Percentiles rank a stretch among this genome's conserved stretches.
Evolutionary conservation across 2,329 filamentous ascomycete genomes (phyloP).

Genomic region (Aspergillus neoniger): DNA sequence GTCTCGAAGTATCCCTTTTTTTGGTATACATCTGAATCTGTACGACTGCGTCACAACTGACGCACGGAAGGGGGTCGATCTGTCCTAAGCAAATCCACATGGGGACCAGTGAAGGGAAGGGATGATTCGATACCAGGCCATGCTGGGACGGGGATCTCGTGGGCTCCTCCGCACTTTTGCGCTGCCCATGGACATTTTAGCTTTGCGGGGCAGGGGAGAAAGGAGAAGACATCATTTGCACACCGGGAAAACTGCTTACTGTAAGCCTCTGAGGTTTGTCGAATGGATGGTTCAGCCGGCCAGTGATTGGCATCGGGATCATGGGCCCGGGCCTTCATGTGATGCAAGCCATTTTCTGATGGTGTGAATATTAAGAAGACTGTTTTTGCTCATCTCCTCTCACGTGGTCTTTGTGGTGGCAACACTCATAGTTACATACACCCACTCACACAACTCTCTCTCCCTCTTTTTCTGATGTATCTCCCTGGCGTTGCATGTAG

Average conservation of each 20-base stretch:
- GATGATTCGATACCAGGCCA: neutral
- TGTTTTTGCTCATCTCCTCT: neutral
- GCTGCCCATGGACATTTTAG: slow-evolving; percentile 5
- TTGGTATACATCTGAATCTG: neutral
- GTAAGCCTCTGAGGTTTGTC: neutral
- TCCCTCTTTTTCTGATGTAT: no score
- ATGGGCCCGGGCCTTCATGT: slow-evolving; percentile 12
- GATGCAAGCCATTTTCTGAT: slow-evolving; percentile 4
- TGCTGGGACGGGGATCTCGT: slow-evolving; percentile 5
- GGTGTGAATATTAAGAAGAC: neutral
- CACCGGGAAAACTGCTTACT: neutral
- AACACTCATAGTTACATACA: neutral
- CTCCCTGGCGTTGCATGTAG: no score
- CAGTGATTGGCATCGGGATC: slow-evolving; percentile 5
- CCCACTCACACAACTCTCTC: no score
- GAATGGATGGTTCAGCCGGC: neutral
- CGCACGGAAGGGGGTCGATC: neutral
- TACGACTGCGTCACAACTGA: neutral
- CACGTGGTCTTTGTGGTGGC: slow-evolving; percentile 2
- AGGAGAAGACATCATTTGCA: neutral
- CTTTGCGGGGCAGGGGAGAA: slow-evolving; percentile 13
- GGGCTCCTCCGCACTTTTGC: slow-evolving; percentile 8
- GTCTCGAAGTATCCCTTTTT: no score
- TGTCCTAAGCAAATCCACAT: neutral
- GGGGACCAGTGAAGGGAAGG: neutral